phyloP scores from a whole-genome alignment of 495 filamentous ascomycete species.

The Aspergillus bridgeri region DNA sequence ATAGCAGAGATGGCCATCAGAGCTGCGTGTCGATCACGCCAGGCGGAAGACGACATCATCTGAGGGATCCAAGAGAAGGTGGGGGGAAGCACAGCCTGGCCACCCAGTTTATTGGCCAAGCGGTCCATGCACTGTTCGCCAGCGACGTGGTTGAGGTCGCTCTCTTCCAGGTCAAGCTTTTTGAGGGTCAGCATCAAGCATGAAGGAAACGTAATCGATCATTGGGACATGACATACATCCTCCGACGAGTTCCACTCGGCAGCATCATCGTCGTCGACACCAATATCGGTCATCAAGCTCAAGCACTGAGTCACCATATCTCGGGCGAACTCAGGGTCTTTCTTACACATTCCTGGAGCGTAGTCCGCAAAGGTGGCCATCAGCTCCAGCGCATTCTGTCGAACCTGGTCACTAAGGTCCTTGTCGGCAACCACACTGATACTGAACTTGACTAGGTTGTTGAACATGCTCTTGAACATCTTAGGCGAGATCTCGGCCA shows the following conservation, averaged over 20 bases:
- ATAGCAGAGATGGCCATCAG: conserved; percentile 99
- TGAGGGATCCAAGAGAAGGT: conserved; percentile 95
- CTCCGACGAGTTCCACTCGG: conserved; percentile 89
- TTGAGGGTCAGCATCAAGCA: conserved; percentile 17
- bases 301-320: conserved; percentile 98
- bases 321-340: conserved; percentile 79
- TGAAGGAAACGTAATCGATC: not conserved
- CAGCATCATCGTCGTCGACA: conserved; percentile 88
- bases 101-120: conserved; percentile 94
- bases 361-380: conserved; percentile 98
- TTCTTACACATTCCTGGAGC: conserved; percentile 91
- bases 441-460: conserved; percentile 85
- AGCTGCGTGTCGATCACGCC: conserved; percentile 95
- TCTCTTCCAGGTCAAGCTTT: conserved; percentile 89
- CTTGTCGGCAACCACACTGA: conserved; percentile 92
- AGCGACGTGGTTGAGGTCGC: conserved; percentile 94
- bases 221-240: conserved; percentile 57
- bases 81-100: conserved; percentile 78
- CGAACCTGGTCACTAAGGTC: conserved; percentile 84
- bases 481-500: conserved; percentile 84
- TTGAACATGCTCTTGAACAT: conserved; percentile 96
- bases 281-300: conserved; percentile 99
- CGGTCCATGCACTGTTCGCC: conserved; percentile 99
- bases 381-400: conserved; percentile 93
- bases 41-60: conserved; percentile 94